phyloP scores from a whole-genome alignment of 139 green algal species.

The Tetraselmis chui region DNA sequence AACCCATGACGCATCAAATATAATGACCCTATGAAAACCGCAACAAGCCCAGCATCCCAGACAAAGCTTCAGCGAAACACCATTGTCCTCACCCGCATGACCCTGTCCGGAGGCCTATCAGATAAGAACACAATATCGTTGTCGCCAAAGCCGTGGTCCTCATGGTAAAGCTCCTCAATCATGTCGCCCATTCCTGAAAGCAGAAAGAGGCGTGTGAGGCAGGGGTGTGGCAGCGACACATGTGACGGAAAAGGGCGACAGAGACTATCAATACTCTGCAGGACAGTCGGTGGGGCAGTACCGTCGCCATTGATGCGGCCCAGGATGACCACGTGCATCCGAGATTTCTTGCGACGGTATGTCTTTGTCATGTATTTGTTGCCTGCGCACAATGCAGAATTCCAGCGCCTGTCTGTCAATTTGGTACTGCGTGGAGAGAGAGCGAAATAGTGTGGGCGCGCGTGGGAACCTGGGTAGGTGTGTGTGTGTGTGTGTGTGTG shows the following conservation, averaged over 20 bases:
- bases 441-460: no score
- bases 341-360: neutral
- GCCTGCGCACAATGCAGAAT: neutral
- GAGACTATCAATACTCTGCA: no score
- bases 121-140: constrained; percentile 13
- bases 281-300: neutral
- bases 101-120: neutral
- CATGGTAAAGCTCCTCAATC: constrained; percentile 16
- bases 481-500: no score
- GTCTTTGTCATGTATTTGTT: neutral
- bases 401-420: no score
- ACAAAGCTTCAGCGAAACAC: no score
- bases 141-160: constrained; percentile 18
- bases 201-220: neutral
- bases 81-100: neutral
- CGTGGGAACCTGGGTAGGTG: no score
- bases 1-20: no score
- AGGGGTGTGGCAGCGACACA: no score
- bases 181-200: constrained; percentile 7
- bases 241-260: no score
- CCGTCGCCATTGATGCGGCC: neutral
- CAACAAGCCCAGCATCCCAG: no score
- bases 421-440: no score
- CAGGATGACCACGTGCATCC: neutral
- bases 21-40: no score